Evolutionary conservation across 1,284 basidiomycete species (phyloP).

Genomic region (Ceratobasidium sp.): DNA sequence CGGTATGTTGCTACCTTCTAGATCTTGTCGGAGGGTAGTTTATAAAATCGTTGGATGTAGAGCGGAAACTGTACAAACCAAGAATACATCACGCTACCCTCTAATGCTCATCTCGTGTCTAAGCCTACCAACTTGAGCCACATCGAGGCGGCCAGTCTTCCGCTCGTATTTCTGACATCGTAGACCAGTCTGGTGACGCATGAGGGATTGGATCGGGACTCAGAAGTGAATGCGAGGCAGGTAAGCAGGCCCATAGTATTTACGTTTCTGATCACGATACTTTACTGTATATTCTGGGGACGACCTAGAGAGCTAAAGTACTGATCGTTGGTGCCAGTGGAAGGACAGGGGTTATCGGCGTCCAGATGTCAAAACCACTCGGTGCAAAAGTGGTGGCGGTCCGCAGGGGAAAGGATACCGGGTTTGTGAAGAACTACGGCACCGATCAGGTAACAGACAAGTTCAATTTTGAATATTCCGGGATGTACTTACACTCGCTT

Average conservation of each 20-base stretch:
- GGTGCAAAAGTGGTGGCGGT: no score
- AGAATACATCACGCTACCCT: background rate
- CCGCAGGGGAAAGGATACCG: no score
- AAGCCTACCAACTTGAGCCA: background rate
- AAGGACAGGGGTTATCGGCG: background rate
- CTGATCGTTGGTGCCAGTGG: background rate
- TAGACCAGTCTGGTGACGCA: background rate
- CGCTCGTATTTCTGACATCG: no score
- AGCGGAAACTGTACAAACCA: background rate
- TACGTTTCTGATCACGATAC: background rate
- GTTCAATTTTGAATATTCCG: no score
- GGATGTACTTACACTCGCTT: no score
- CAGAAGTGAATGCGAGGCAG: background rate
- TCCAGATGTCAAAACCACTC: no score
- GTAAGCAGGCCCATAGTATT: background rate
- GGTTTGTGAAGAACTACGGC: no score
- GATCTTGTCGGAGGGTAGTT: no score
- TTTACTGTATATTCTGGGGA: no score
- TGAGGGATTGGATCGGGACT: background rate
- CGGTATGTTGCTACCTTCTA: background rate
- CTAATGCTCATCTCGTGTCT: background rate
- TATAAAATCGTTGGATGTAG: background rate
- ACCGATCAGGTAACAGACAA: no score
- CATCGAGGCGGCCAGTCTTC: no score
- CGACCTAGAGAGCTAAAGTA: conserved; percentile 1